Base-by-base conservation (phyloP, 2,329 filamentous ascomycete genomes). In the Botrytis aclada region DNA sequence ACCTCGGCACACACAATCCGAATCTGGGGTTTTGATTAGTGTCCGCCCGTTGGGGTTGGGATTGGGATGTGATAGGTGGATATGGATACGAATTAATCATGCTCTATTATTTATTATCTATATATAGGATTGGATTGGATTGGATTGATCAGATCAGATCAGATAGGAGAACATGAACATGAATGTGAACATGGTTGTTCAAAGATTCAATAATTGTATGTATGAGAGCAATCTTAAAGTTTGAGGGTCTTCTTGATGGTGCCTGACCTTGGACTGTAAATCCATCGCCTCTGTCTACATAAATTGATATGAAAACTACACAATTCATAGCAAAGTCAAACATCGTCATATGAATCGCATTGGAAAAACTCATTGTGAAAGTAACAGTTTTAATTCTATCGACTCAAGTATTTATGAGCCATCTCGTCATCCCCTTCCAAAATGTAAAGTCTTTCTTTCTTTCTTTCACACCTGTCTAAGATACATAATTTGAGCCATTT, bases 401-500 rank as follows among this genome's bases (percentile, higher is more conserved):
- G 47, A 41, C 47, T 32, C 47, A 10, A 41, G 41, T 56, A 16
- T 67, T 10, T 54, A 12, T 54, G 22, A 67, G 25, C 2, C 45
- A 41, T 47, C 29, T 41, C 8, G 8, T 34, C 34, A 12, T 34
- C 8, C n/a, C 45, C 22, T 56, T 56, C 8, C 34, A 39, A 67
- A 56, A 56, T 41, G 29, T 41, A 32, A n/a, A 34, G 12, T 37
- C 25, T 7, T 39, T 37, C 6, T 18, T 39, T 37, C 6, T 18
- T 62, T 41, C 34, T 41, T 41, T 41, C 34, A 18, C 51, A 3
- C 25, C 29, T 16, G 51, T 67, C 18, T 56, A 47, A 65, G 37
- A 67, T 67, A 56, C 65, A 67, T 54, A 25, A 67, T 67, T 47
- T 41, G 54, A 34, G 41, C 65, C 34, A 25, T 39, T 54, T 25